phyloP scores from a whole-genome alignment of 129 eudicot genomes.

The Erigeron canadensis region DNA sequence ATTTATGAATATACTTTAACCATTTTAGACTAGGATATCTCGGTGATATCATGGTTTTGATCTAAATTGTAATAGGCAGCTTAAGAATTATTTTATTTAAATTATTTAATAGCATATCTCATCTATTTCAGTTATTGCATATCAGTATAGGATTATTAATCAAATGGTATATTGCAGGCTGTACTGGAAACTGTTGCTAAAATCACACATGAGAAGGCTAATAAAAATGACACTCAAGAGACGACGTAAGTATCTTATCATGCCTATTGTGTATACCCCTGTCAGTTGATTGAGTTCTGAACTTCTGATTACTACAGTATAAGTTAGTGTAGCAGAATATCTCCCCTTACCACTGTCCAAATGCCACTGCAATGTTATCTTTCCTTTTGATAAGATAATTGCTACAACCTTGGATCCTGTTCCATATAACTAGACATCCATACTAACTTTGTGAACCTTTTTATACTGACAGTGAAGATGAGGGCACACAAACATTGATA shows the following conservation, averaged over 20 bases:
- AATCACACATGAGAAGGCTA: constrained; percentile 80
- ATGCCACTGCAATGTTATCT: neutral
- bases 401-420: neutral
- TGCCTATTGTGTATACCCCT: constrained; percentile 4
- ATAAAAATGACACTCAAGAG: constrained; percentile 83
- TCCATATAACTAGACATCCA: neutral
- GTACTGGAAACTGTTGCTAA: constrained; percentile 93
- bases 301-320: neutral
- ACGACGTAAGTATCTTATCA: constrained; percentile 50
- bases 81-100: neutral
- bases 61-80: neutral
- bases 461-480: constrained; percentile 71
- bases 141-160: constrained; percentile 7
- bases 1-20: constrained; percentile 8
- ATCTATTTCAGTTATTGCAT: neutral
- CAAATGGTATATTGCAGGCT: constrained; percentile 56
- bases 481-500: constrained; percentile 69
- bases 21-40: neutral
- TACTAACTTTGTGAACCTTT: constrained; percentile 19
- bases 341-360: neutral
- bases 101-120: neutral
- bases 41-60: neutral
- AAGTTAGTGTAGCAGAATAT: constrained; percentile 13
- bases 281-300: neutral
- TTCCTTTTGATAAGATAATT: neutral